Evolutionary conservation across 1,284 basidiomycete genomes (phyloP).

Genomic region (Pyrrhoderma noxium): DNA sequence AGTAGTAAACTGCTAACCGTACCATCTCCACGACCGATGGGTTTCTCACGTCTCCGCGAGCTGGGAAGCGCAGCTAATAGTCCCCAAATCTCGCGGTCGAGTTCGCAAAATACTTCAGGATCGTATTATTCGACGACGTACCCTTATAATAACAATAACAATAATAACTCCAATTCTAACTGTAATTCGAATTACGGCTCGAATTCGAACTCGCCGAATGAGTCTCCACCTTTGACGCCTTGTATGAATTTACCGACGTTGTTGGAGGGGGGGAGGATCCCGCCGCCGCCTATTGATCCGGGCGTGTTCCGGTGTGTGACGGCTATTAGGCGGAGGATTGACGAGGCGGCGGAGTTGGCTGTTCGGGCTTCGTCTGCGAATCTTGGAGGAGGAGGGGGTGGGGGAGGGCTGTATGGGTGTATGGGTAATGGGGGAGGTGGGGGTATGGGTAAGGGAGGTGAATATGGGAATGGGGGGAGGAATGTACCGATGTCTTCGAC

Average conservation of each 20-base stretch:
- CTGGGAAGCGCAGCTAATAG: constrained; percentile 29
- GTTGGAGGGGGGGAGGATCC: constrained; percentile 14
- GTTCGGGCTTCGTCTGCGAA: constrained; percentile 75
- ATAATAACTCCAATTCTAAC: too few relatives aligned
- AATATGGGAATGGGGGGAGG: constrained; percentile 42
- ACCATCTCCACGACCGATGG: constrained; percentile 14
- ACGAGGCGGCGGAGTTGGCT: constrained; percentile 76
- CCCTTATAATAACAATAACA: too few relatives aligned
- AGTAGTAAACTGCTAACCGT: too few relatives aligned
- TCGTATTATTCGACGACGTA: too few relatives aligned
- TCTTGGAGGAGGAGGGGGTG: constrained; percentile 32
- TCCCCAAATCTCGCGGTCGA: too few relatives aligned
- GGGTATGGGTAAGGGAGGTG: constrained; percentile 49
- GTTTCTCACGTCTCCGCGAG: constrained; percentile 31
- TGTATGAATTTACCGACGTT: too few relatives aligned
- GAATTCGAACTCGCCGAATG: constrained; percentile 39
- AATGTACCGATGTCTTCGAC: constrained; percentile 76
- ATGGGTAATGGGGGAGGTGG: constrained; percentile 23
- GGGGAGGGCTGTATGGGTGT: constrained; percentile 23
- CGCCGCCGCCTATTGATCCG: constrained; percentile 75
- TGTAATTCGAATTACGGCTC: constrained; percentile 35
- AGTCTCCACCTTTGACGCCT: too few relatives aligned
- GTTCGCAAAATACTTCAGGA: too few relatives aligned
- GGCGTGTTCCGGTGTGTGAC: constrained; percentile 71
- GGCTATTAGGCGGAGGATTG: constrained; percentile 67